phyloP scores from a whole-genome alignment of 495 filamentous ascomycete genomes.

The Entonaema liquescens region DNA sequence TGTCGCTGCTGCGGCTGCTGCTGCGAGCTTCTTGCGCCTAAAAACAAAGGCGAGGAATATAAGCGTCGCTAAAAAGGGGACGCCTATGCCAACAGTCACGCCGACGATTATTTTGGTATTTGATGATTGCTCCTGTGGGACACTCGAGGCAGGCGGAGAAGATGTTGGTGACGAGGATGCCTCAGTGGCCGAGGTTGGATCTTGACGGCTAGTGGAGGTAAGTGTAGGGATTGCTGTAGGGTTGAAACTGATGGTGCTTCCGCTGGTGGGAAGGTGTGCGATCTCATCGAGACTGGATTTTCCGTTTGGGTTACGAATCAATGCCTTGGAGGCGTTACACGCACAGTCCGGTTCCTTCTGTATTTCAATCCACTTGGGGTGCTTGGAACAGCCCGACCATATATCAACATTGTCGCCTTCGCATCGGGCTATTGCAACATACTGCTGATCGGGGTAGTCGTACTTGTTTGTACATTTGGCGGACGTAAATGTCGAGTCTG shows the following conservation, averaged over 20 bases:
- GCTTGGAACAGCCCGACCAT: background rate
- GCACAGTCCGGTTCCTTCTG: constrained; percentile 36
- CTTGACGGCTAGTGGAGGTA: background rate
- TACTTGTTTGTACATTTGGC: constrained; percentile 37
- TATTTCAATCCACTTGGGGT: constrained; percentile 18
- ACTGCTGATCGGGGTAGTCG: constrained; percentile 37
- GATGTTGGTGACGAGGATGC: too few species aligned
- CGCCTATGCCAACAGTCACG: background rate
- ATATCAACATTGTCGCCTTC: constrained; percentile 34
- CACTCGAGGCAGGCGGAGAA: too few species aligned
- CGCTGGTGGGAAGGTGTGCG: background rate
- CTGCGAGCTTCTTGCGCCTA: background rate
- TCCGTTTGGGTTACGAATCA: constrained; percentile 36
- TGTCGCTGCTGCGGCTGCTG: background rate
- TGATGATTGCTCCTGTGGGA: background rate
- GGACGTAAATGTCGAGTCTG: constrained; percentile 21
- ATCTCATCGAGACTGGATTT: constrained; percentile 18
- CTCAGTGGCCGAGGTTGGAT: background rate
- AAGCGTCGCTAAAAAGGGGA: background rate
- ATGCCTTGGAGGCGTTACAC: constrained; percentile 25
- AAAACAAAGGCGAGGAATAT: background rate
- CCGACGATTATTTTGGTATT: background rate
- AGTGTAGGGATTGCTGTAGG: background rate
- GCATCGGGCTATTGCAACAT: constrained; percentile 37
- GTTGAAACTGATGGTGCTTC: background rate